Conservation (phyloP, 2,329 filamentous ascomycete species). For the Septoria linicola region DNA sequence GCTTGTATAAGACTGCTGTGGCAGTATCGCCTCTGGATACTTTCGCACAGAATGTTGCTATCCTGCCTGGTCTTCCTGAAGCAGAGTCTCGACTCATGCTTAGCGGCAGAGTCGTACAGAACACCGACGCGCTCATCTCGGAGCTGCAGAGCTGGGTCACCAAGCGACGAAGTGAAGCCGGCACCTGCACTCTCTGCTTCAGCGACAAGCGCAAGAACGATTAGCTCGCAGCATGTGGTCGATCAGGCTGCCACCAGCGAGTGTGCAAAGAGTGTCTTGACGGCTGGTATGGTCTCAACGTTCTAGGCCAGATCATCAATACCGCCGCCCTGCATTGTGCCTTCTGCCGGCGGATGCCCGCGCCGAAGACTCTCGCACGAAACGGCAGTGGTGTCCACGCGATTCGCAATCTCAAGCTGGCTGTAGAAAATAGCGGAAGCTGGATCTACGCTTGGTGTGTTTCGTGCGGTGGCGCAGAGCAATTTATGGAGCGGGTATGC, state of each 20-base stretch:
- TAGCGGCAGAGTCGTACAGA: conserved; percentile 7
- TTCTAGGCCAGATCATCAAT: conserved; percentile 15
- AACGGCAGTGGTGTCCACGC: conserved; percentile 12
- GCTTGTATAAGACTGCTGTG: conserved; percentile 1
- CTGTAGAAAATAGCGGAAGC: conserved; percentile 10
- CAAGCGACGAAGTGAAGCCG: conserved; percentile 12
- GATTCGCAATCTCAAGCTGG: conserved; percentile 5
- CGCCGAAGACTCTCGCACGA: conserved; percentile 11
- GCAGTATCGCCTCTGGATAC: conserved; percentile 1
- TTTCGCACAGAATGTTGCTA: conserved; percentile 9
- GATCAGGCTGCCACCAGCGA: conserved; percentile 17
- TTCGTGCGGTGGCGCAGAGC: conserved; percentile 7
- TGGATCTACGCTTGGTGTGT: conserved; percentile 20
- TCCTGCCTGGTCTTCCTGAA: conserved; percentile 5
- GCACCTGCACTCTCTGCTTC: conserved; percentile 18
- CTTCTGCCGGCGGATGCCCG: conserved; percentile 15
- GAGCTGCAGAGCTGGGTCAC: conserved; percentile 11
- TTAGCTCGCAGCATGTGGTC: conserved; percentile 11
- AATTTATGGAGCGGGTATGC: conserved; percentile 18
- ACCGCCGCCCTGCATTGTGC: conserved; percentile 18
- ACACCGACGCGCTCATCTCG: background rate
- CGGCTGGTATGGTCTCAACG: conserved; percentile 19
- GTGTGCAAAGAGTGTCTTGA: conserved; percentile 10
- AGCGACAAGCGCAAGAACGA: conserved; percentile 6
- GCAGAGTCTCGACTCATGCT: background rate